A percentile compares a stretch with the other conserved stretches of the same genome.
These are phyloP conservation scores for Euryodendron excelsum DNA, from an alignment of 148 eudicot genomes.

Conservation along the genomic window DNA sequence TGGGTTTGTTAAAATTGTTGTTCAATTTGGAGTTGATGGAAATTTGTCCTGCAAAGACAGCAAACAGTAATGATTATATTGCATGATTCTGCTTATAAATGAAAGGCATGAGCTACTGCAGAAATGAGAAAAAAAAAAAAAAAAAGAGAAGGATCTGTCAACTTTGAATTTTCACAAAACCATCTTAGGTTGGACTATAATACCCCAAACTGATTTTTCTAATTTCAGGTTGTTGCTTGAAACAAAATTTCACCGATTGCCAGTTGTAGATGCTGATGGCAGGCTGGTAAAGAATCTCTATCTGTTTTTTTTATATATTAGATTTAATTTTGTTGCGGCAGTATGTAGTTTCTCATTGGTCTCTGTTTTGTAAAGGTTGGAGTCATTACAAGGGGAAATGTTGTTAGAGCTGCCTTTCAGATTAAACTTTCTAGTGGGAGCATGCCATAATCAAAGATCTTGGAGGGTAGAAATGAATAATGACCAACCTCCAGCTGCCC, in stretches of 20 bases:
- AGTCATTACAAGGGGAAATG: conserved; percentile 87
- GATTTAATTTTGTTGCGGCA: neutral
- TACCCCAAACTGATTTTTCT: neutral
- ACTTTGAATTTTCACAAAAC: neutral
- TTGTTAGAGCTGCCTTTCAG: conserved; percentile 87
- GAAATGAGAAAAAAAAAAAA: neutral
- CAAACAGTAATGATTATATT: neutral
- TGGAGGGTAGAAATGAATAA: neutral
- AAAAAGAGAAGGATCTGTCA: neutral
- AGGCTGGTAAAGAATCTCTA: conserved; percentile 33
- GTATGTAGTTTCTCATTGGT: conserved; percentile 13
- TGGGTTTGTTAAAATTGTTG: neutral
- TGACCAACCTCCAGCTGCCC: neutral
- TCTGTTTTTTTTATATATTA: neutral
- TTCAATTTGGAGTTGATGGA: neutral
- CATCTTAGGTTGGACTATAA: neutral
- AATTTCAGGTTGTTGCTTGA: conserved; percentile 65
- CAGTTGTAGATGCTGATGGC: conserved; percentile 72
- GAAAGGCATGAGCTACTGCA: neutral
- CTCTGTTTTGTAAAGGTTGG: conserved; percentile 59
- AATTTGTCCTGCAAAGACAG: neutral
- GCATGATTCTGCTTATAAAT: neutral
- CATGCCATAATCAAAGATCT: conserved; percentile 22
- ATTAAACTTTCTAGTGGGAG: conserved; percentile 62
- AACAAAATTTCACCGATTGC: conserved; percentile 72